Percentiles rank a stretch among this genome's conserved stretches.
These are phyloP conservation scores for Pleurotus ostreatus DNA, from an alignment of 768 basidiomycete species.

Conservation along the genomic window DNA sequence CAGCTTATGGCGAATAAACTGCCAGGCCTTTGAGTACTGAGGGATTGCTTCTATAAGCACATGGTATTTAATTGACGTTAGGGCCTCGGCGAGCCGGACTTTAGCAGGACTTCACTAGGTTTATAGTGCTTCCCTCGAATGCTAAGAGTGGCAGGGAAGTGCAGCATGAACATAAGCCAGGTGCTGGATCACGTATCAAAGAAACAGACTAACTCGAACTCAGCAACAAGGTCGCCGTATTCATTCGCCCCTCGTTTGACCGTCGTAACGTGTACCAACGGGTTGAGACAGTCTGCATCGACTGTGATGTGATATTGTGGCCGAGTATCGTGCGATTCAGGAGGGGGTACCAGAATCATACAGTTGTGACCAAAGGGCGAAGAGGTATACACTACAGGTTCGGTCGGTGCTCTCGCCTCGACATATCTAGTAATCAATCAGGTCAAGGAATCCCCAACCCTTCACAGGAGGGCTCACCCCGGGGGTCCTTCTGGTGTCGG, in stretches of 20 bases:
- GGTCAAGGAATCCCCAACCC: too few species aligned
- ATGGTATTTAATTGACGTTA: too few species aligned
- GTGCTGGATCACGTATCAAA: not conserved
- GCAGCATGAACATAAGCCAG: not conserved
- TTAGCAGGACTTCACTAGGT: not conserved
- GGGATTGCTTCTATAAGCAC: too few species aligned
- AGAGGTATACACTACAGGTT: constrained; percentile 8
- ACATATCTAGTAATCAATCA: not conserved
- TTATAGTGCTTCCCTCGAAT: constrained; percentile 7
- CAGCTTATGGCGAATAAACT: not conserved
- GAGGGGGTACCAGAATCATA: constrained; percentile 20
- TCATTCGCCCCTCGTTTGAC: constrained; percentile 23
- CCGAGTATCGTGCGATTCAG: constrained; percentile 13
- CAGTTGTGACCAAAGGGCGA: constrained; percentile 10
- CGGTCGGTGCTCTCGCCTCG: constrained; percentile 1
- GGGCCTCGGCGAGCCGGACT: not conserved
- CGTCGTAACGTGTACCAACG: constrained; percentile 30
- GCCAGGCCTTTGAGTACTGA: not conserved
- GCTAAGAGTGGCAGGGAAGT: constrained; percentile 6
- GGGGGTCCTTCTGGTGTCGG: not conserved
- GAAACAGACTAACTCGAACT: constrained; percentile 28
- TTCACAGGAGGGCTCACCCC: not conserved
- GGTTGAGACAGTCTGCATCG: constrained; percentile 30
- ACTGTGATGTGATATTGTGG: constrained; percentile 29
- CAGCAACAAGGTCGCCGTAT: constrained; percentile 25